Conservation (phyloP, 2,329 filamentous ascomycete species). For the Fusarium penzigii region DNA sequence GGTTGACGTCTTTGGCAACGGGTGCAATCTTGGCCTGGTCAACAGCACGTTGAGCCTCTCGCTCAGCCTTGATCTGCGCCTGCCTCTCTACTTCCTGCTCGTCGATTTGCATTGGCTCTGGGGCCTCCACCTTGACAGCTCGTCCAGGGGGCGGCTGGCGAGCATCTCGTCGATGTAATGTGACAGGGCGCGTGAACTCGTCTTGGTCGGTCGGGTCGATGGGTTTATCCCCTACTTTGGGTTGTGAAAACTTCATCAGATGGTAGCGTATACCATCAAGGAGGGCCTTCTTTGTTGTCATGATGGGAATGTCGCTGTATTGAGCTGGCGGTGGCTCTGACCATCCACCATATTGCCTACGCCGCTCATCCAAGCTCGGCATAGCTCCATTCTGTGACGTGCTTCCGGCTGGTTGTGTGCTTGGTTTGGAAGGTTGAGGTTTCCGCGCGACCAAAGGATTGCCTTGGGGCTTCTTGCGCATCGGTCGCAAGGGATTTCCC, state of each 20-base stretch:
- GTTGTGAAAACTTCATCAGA: conserved; percentile 74
- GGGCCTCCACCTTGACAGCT: conserved; percentile 60
- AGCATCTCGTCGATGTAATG: conserved; percentile 86
- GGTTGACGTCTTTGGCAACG: conserved; percentile 59
- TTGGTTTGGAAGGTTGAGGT: conserved; percentile 24
- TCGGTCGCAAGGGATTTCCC: conserved; percentile 41
- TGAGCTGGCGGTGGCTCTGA: conserved; percentile 50
- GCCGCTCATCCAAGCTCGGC: conserved; percentile 43
- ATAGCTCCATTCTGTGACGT: conserved; percentile 31
- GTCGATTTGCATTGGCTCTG: conserved; percentile 47
- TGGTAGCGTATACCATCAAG: conserved; percentile 82
- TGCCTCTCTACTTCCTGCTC: conserved; percentile 62
- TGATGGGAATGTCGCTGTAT: conserved; percentile 65
- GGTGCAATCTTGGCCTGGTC: conserved; percentile 94
- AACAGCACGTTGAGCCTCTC: conserved; percentile 80
- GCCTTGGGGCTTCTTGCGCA: conserved; percentile 44
- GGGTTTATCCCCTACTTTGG: conserved; percentile 58
- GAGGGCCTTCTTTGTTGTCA: conserved; percentile 79
- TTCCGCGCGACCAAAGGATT: conserved; percentile 66
- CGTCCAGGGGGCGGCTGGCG: conserved; percentile 66
- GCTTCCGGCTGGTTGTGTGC: conserved; percentile 20
- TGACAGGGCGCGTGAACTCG: conserved; percentile 85
- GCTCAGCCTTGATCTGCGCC: conserved; percentile 73
- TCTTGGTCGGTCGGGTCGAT: conserved; percentile 69
- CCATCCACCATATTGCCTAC: conserved; percentile 57